These are phyloP conservation scores for Oryza longistaminata DNA, from an alignment of 176 grass and related monocot species.

Conservation along the genomic window DNA sequence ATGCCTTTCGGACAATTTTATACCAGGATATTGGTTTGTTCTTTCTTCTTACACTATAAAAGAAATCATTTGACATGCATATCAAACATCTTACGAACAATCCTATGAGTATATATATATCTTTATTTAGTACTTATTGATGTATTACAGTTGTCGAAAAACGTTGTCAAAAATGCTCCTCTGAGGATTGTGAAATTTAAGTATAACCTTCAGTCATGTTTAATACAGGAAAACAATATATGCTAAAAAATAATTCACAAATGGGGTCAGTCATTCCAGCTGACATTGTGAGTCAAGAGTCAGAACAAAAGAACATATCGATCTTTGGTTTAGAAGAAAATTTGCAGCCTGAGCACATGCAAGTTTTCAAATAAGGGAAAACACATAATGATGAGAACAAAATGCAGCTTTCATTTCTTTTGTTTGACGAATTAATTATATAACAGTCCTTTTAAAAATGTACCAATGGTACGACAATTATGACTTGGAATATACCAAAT, in stretches of 20 bases:
- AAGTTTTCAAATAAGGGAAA: background rate
- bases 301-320: background rate
- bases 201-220: slow-evolving; percentile 1
- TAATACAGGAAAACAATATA: background rate
- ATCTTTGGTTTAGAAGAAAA: background rate
- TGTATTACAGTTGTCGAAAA: background rate
- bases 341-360: background rate
- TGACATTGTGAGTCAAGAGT: background rate
- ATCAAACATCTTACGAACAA: background rate
- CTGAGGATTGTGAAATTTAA: background rate
- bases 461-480: background rate
- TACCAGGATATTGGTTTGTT: slow-evolving; percentile 55
- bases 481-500: background rate
- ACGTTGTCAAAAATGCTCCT: background rate
- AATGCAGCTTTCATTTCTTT: background rate
- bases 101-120: background rate
- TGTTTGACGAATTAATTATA: too few species aligned
- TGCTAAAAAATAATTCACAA: background rate
- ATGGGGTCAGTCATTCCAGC: background rate
- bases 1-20: slow-evolving; percentile 38
- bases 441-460: background rate
- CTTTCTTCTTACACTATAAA: background rate
- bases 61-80: background rate
- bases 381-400: background rate
- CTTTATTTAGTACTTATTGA: background rate